Percentiles rank a stretch among this genome's conserved stretches.
These are phyloP conservation scores for Penicillium crystallinum DNA, from an alignment of 495 filamentous ascomycete genomes.

Conservation along the genomic window DNA sequence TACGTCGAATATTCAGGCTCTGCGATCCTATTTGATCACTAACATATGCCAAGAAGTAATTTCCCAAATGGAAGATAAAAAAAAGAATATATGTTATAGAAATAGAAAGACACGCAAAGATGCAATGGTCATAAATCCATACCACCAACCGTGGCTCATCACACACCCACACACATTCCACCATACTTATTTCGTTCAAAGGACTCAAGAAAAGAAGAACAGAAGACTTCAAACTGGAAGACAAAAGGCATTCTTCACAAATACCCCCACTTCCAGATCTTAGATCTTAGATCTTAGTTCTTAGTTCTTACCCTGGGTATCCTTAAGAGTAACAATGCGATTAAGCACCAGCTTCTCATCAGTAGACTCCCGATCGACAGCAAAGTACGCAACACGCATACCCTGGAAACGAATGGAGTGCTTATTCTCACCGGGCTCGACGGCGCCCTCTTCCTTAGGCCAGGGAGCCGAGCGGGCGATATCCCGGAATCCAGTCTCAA, in stretches of 20 bases:
- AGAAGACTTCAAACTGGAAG: not conserved
- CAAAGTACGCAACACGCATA: slow-evolving; percentile 82
- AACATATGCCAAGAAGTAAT: too few relatives aligned
- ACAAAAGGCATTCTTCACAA: not conserved
- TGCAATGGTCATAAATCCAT: slow-evolving; percentile 19
- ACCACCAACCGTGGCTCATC: slow-evolving; percentile 5
- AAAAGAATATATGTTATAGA: too few relatives aligned
- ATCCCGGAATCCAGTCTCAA: slow-evolving; percentile 83
- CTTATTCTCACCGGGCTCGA: slow-evolving; percentile 27
- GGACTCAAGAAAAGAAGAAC: not conserved
- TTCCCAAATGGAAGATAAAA: too few relatives aligned
- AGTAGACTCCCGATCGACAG: slow-evolving; percentile 74
- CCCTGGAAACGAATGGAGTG: slow-evolving; percentile 87
- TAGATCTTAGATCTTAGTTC: slow-evolving; percentile 22
- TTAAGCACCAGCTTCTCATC: slow-evolving; percentile 78
- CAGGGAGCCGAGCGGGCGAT: slow-evolving; percentile 70
- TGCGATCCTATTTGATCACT: not conserved
- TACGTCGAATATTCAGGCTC: not conserved
- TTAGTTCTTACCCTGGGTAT: slow-evolving; percentile 38
- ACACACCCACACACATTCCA: slow-evolving; percentile 1
- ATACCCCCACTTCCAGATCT: not conserved
- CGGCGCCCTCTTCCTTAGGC: slow-evolving; percentile 63
- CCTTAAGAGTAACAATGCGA: slow-evolving; percentile 88
- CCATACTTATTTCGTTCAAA: not conserved
- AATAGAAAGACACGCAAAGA: slow-evolving; percentile 7